These are phyloP conservation scores for Eucalyptus caleyi DNA, from an alignment of 345 rosid species.

Conservation along the genomic window DNA sequence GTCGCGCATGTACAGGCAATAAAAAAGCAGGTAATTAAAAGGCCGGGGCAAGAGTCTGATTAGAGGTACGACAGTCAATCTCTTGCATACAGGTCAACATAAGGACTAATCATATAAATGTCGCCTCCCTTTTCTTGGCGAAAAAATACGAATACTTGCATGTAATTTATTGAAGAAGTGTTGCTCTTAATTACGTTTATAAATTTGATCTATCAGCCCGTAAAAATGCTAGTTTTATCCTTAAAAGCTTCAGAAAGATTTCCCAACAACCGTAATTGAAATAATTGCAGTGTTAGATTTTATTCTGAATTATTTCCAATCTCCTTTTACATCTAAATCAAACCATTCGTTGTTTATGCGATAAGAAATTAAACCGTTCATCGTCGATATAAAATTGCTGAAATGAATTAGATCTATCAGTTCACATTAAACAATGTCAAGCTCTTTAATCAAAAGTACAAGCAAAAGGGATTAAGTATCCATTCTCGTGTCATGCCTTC, in stretches of 20 bases:
- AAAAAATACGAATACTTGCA: neutral
- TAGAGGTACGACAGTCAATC: neutral
- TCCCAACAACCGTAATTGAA: accelerated
- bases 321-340: neutral
- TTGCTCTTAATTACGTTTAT: neutral
- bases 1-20: neutral
- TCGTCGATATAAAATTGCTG: accelerated
- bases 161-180: neutral
- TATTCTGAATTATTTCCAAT: neutral
- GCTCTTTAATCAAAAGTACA: neutral
- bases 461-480: neutral
- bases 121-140: neutral
- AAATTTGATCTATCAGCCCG: neutral
- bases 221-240: neutral
- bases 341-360: accelerated
- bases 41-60: neutral
- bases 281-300: accelerated
- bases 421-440: neutral
- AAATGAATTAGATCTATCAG: accelerated
- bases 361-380: neutral
- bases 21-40: neutral
- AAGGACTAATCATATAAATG: neutral
- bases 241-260: accelerated
- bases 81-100: neutral
- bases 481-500: accelerated